Percentiles rank a stretch among this genome's conserved stretches.
Evolutionary conservation across 2,329 filamentous ascomycete species (phyloP).

Genomic region (Penicillium hordei): DNA sequence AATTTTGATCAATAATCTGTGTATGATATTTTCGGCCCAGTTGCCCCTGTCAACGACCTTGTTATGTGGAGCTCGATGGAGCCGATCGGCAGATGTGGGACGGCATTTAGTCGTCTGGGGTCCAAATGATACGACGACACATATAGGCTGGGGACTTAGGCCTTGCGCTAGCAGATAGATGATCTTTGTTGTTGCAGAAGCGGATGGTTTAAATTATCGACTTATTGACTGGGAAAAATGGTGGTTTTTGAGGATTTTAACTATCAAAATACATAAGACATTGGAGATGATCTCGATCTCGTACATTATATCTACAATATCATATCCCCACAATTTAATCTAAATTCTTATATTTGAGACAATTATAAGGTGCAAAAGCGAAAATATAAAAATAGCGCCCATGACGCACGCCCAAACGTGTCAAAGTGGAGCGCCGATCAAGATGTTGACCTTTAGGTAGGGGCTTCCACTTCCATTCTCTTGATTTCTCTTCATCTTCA

Average conservation of each 20-base stretch:
- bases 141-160: constrained; percentile 50
- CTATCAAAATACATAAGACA: not conserved
- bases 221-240: constrained; percentile 49
- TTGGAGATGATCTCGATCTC: too few species aligned
- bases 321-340: not conserved
- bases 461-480: not conserved
- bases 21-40: constrained; percentile 56
- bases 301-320: too few species aligned
- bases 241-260: constrained; percentile 2
- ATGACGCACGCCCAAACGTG: constrained; percentile 70
- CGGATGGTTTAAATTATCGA: constrained; percentile 53
- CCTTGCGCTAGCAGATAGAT: constrained; percentile 34
- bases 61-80: constrained; percentile 49
- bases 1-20: constrained; percentile 61
- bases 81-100: constrained; percentile 48
- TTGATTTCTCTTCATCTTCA: not conserved
- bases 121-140: constrained; percentile 39
- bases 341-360: not conserved
- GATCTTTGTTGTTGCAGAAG: too few species aligned
- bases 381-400: constrained; percentile 22
- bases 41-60: constrained; percentile 57
- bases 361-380: not conserved
- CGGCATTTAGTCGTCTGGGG: constrained; percentile 7
- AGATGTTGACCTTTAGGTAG: not conserved
- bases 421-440: constrained; percentile 58